phyloP scores from a whole-genome alignment of 371 early-diverging fungal genomes.

The Zychaea mexicana region DNA sequence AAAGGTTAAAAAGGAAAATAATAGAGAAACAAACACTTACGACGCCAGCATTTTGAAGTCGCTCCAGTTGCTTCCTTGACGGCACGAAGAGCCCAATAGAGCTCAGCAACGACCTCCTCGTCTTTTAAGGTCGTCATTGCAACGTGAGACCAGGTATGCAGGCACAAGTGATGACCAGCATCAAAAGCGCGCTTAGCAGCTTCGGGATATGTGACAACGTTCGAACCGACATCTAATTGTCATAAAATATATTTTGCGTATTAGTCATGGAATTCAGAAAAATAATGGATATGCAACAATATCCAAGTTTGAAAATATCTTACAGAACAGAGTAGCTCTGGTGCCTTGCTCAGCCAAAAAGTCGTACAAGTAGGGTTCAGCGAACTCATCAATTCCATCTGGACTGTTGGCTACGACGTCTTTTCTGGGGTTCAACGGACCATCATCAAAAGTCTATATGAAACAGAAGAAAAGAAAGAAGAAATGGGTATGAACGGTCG shows the following conservation, averaged over 20 bases:
- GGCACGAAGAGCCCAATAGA: slow-evolving; percentile 45
- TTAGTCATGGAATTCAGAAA: too few relatives aligned
- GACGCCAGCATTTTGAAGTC: slow-evolving; percentile 53
- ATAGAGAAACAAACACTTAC: slow-evolving; percentile 9
- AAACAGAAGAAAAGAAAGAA: background rate
- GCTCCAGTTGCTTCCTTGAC: slow-evolving; percentile 51
- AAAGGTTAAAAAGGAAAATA: background rate
- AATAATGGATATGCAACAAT: too few relatives aligned
- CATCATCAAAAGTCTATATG: slow-evolving; percentile 40
- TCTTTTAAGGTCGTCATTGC: slow-evolving; percentile 48
- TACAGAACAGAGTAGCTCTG: slow-evolving; percentile 38
- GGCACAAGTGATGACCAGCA: slow-evolving; percentile 43
- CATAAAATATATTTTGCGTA: background rate
- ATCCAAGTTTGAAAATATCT: slow-evolving; percentile 9
- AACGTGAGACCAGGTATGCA: slow-evolving; percentile 44
- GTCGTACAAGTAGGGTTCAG: slow-evolving; percentile 33
- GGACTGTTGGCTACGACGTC: background rate
- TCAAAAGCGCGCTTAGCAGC: slow-evolving; percentile 41
- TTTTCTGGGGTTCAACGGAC: slow-evolving; percentile 28
- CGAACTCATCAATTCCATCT: slow-evolving; percentile 17
- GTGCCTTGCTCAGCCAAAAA: slow-evolving; percentile 22
- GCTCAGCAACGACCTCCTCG: slow-evolving; percentile 54
- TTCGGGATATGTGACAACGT: slow-evolving; percentile 38
- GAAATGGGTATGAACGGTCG: background rate
- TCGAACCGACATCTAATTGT: slow-evolving; percentile 42